Base-by-base conservation (phyloP, 2,329 filamentous ascomycete species). In the Eurotiales sp. region DNA sequence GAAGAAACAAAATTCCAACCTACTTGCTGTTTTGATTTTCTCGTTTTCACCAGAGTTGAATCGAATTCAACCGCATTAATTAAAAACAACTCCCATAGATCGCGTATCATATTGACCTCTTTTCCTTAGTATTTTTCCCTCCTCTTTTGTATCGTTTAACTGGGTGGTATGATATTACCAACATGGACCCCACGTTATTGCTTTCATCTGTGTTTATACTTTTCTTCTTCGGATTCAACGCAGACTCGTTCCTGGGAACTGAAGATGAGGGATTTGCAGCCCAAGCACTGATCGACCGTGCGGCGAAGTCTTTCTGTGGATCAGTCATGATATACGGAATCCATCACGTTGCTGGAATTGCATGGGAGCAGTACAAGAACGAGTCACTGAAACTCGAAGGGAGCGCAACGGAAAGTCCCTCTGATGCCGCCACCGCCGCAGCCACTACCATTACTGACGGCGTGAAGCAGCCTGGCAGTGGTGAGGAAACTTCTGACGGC, bases 201-300 rank as follows among this genome's bases (percentile, higher is more conserved):
- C 17, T 44, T 17, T 30, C 36, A 12, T 43, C 46, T 15, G 3
- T 54, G 17, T 30, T 48, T 7, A n/a, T 37, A 11, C 19, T 54
- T 5, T 43, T 52, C 23, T 30, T 52, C 39, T 44, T 48, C 15
- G 44, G 39, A 15, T 52, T 52, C 29, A 43, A 48, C 25, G 15
- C 30, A 29, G 30, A 50, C 10, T n/a, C 2, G 22, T 50, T 44
- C 21, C 5, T 42, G 10, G 19, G 29, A n/a, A 12, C 1, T 11
- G 39, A 22, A 25, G 19, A 14, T 8, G 6, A 19, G 14, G 15
- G 27, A 22, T 25, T 44, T 29, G n/a, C 29, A 15, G 2, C 25
- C 22, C 2, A 17, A 12, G 3, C 14, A 23, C 17, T 42, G n/a
- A 30, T 29, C 14, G 15, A 30, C 5, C 44, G 40, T 29, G 19